Percentiles rank a stretch among this genome's conserved stretches.
phyloP scores from a whole-genome alignment of 2,329 filamentous ascomycete species.

The Diplocarpon rosae region DNA sequence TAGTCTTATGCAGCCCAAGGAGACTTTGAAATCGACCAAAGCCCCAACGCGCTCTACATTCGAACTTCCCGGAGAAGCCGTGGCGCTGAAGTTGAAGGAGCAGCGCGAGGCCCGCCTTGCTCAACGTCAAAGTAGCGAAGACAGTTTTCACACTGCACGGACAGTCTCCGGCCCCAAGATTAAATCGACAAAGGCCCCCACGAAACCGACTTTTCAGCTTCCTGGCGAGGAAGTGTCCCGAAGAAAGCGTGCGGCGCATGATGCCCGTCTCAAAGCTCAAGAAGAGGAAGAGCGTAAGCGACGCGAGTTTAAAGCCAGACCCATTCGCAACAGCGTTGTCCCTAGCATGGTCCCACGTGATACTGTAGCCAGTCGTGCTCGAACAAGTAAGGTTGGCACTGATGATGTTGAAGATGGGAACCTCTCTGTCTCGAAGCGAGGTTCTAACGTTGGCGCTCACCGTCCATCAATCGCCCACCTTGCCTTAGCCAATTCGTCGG shows the following conservation, averaged over 20 bases:
- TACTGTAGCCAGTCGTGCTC: slow-evolving; percentile 45
- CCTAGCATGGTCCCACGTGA: slow-evolving; percentile 37
- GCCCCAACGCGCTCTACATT: slow-evolving; percentile 44
- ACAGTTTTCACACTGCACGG: slow-evolving; percentile 29
- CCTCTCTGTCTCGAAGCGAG: slow-evolving; percentile 21
- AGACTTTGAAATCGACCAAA: slow-evolving; percentile 41
- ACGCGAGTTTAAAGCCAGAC: slow-evolving; percentile 53
- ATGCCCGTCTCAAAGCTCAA: slow-evolving; percentile 42
- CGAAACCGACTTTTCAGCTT: slow-evolving; percentile 48
- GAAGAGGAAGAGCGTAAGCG: slow-evolving; percentile 49
- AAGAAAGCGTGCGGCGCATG: slow-evolving; percentile 40
- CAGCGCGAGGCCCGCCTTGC: slow-evolving; percentile 45
- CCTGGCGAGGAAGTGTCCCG: slow-evolving; percentile 47
- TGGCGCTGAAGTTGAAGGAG: slow-evolving; percentile 46
- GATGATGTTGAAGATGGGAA: slow-evolving; percentile 17
- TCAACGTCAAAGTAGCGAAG: slow-evolving; percentile 28
- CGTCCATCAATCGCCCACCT: slow-evolving; percentile 27
- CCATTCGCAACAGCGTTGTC: slow-evolving; percentile 36
- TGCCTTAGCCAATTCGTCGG: slow-evolving; percentile 24
- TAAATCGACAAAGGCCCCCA: slow-evolving; percentile 41
- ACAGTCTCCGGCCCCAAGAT: slow-evolving; percentile 32
- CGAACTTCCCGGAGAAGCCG: slow-evolving; percentile 51
- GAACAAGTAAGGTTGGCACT: slow-evolving; percentile 35
- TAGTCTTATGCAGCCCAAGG: slow-evolving; percentile 33
- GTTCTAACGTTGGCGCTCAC: slow-evolving; percentile 24